Evolutionary conservation across 768 basidiomycete genomes (phyloP).

Genomic region (Tephrocybe rancida): DNA sequence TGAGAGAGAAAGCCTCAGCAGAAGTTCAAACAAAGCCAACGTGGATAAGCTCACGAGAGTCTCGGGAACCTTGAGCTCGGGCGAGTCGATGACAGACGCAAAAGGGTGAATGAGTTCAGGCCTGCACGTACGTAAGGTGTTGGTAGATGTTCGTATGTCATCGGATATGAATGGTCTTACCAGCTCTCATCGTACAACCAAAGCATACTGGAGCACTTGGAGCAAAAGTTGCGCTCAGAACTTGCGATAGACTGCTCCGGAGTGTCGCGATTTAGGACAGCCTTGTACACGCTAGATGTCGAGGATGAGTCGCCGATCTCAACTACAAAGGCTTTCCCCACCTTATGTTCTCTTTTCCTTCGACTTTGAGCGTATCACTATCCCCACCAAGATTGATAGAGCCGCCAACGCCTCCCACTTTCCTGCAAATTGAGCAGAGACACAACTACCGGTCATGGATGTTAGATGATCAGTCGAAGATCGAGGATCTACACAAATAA

Average conservation of each 20-base stretch:
- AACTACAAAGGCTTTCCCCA: slow-evolving; percentile 19
- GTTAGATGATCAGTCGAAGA: too few relatives aligned
- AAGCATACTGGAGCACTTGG: slow-evolving; percentile 64
- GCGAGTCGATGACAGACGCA: slow-evolving; percentile 66
- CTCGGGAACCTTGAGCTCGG: slow-evolving; percentile 52
- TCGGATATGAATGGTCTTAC: slow-evolving; percentile 32
- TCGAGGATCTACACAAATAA: neutral
- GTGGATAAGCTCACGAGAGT: slow-evolving; percentile 19
- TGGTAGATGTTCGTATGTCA: neutral
- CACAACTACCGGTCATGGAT: slow-evolving; percentile 44
- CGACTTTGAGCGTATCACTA: slow-evolving; percentile 50
- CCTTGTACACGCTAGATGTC: slow-evolving; percentile 57
- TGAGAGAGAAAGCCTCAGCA: neutral
- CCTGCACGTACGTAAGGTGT: slow-evolving; percentile 41
- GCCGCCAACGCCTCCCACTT: slow-evolving; percentile 66
- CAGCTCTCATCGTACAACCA: slow-evolving; percentile 63
- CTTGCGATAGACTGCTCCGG: slow-evolving; percentile 44
- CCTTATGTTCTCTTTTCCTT: slow-evolving; percentile 60
- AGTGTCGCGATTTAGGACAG: slow-evolving; percentile 59
- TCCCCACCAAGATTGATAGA: slow-evolving; percentile 68
- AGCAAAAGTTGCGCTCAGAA: slow-evolving; percentile 67
- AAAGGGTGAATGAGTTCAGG: slow-evolving; percentile 69
- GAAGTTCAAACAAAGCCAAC: neutral
- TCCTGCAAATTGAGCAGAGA: slow-evolving; percentile 70
- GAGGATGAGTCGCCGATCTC: neutral